Evolutionary conservation across 768 basidiomycete genomes (phyloP), one percentile per base, ranked within the genome.

Genomic region (Hygrophoropsis aurantiaca): DNA sequence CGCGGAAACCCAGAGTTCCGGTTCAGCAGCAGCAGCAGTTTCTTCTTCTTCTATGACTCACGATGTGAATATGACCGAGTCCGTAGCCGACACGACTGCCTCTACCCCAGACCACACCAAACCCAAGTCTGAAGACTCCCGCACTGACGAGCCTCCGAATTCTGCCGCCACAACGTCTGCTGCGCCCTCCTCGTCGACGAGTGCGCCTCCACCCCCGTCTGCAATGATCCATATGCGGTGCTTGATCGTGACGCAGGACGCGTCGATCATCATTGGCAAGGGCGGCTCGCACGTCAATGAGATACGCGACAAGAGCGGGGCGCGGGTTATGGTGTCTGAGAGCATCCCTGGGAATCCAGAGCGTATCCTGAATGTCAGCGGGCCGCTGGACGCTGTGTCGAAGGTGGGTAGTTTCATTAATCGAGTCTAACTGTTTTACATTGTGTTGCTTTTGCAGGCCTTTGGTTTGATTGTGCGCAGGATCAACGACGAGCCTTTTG

Each of bases 311-410:
- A 97, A 95, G 76, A 94, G 91, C 55, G 93, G 92, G 36, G 94
- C 95, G 11, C 80, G 93, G 40, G 93, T 98, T 58, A 90, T 94
- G 75, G 93, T 99, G 39, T 98, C 94, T 16, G 97, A 99, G 73
- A 93, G 93, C 62, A 97, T 98, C 50, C 93, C 97, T 3, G 95
- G 95, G 8, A 98, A 98, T 64, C 97, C 97, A n/a, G 97, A 99
- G 71, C 85, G 97, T 38, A 97, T 99, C 55, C 74, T 99, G 58
- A 94, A 94, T 63, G 94, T 99, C 52, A 92, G 87, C 55, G 97
- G 97, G 2, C 87, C 94, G 18, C 79, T 99, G 42, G 97, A 99
- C 60, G 94, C 97, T n/a, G 97, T 98, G 16, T 93, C 90, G 48
- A 99, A 99, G 85, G 95, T 89, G 49, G 49, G 80, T 64, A n/a